phyloP scores from a whole-genome alignment of 345 rosid genomes.

The Camelina sativa region DNA sequence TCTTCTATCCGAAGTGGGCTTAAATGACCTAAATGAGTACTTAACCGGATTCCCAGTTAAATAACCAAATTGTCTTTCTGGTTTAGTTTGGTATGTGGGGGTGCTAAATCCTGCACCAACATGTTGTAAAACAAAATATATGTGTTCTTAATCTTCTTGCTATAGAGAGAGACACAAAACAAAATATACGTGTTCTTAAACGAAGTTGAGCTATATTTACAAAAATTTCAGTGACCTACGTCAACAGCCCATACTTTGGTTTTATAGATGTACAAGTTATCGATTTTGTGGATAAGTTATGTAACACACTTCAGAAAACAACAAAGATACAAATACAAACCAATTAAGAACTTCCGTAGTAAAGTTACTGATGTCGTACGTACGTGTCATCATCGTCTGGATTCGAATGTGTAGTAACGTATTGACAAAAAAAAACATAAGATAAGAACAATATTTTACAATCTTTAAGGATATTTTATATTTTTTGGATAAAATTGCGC shows the following conservation, averaged over 20 bases:
- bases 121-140: constrained; percentile 1
- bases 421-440: not conserved
- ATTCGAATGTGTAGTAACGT: not conserved
- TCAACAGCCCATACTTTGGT: not conserved
- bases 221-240: not conserved
- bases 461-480: not conserved
- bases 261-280: not conserved
- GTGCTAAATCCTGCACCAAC: too few relatives aligned
- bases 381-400: not conserved
- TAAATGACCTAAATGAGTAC: too few relatives aligned
- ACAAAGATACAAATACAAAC: not conserved
- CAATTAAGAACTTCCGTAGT: not conserved
- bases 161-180: not conserved
- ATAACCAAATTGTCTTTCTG: too few relatives aligned
- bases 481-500: not conserved
- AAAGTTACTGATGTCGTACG: not conserved
- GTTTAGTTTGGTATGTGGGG: too few relatives aligned
- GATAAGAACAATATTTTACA: not conserved
- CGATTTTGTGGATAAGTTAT: constrained; percentile 1
- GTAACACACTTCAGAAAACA: not conserved
- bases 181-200: not conserved
- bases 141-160: constrained; percentile 17
- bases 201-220: constrained; percentile 13
- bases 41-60: too few relatives aligned
- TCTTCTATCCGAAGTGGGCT: too few relatives aligned